Base-by-base conservation (phyloP, 352 stramenopile species). In the Pythium scleroteichum region DNA sequence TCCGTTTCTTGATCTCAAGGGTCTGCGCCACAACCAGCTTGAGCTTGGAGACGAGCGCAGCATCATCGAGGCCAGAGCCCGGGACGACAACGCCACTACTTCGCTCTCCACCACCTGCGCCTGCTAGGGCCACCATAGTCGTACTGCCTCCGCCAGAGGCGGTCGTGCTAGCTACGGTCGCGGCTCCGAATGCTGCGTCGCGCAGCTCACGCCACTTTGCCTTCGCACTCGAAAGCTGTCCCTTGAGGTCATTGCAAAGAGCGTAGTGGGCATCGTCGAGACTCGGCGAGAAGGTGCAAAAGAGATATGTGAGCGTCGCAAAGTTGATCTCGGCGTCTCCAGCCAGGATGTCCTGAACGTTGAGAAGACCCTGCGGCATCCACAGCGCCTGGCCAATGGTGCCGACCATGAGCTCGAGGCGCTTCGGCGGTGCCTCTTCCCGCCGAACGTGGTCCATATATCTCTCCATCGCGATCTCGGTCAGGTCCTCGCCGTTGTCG, bases 311-410 rank as follows among this genome's bases (percentile, higher is more conserved):
- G 16, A 93, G 69, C 26, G 73, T 70, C 26, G 82, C 83, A 48
- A 93, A 89, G 63, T 93, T 93, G 66, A 88, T 75, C 57, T 93
- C 83, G 13, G 71, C 67, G 58, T 93, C 74, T n/a, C 81, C 79
- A 9, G 83, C 79, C 6, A 85, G 55, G 17, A 93, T 77, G 50
- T 93, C 81, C n/a, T 83, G 78, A 6, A 79, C 61, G n/a, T 75
- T 75, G 9, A 93, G 47, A 6, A 93, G 57, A 0, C 81, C 81
- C 6, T 78, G 56, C 0, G 81, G 83, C 23, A 93, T 55, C 81
- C 83, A 91, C 66, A 93, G 67, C 7, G 81, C 83, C 51, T 89
- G 83, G 0, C 78, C 81, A 38, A 93, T 65, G 23, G 81, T 90
- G 47, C 66, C 75, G 58, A 91, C 77, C 78, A 91, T 82, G 35